Conservation (phyloP, 768 basidiomycete species). For the Butyriboletus loyo region DNA sequence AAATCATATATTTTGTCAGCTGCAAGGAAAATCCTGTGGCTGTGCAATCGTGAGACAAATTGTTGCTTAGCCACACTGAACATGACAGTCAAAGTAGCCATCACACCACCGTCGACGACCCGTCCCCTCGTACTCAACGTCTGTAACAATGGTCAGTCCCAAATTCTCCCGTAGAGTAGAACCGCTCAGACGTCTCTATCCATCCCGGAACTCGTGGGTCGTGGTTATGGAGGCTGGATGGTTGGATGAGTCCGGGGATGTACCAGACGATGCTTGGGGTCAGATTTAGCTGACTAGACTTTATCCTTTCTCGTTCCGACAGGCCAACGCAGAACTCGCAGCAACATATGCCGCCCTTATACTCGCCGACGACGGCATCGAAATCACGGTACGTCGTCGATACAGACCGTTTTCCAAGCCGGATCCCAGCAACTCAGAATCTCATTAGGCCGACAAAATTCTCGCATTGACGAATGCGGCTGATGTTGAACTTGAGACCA, state of each 20-base stretch:
- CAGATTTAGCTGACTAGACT: conserved; percentile 12
- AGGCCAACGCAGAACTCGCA: conserved; percentile 77
- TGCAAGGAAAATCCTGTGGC: conserved; percentile 9
- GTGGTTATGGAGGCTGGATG: conserved; percentile 20
- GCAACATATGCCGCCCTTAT: conserved; percentile 97
- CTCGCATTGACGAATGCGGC: conserved; percentile 80
- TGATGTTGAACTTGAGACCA: conserved; percentile 83
- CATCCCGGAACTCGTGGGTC: neutral
- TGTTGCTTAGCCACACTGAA: neutral
- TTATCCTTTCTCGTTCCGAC: neutral
- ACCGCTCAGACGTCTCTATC: neutral
- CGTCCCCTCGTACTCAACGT: conserved; percentile 3
- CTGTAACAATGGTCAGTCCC: conserved; percentile 27
- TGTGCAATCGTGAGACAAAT: conserved; percentile 15
- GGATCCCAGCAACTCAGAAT: neutral
- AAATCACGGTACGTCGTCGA: conserved; percentile 86
- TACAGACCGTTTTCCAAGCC: neutral
- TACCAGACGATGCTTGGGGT: neutral
- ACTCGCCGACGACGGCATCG: conserved; percentile 94
- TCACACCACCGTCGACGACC: conserved; percentile 19
- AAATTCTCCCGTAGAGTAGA: neutral
- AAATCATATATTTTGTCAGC: no score
- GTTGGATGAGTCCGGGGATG: conserved; percentile 8
- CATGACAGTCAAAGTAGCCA: neutral
- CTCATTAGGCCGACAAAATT: conserved; percentile 86